Conservation (phyloP, 2,329 filamentous ascomycete genomes). For the Penicillium hesseltinei region DNA sequence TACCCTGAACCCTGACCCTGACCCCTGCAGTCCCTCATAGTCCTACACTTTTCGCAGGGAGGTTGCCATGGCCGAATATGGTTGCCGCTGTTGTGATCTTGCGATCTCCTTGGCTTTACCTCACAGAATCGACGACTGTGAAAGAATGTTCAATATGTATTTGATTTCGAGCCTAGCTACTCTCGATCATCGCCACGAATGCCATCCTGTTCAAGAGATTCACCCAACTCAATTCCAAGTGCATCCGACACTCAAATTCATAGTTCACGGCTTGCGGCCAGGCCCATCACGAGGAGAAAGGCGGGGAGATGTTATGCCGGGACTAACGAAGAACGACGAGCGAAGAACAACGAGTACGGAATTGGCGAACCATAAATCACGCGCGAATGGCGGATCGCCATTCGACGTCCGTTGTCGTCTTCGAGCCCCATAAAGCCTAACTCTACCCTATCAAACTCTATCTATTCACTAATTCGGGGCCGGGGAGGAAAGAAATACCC, state of each 20-base stretch:
- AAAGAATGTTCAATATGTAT: neutral
- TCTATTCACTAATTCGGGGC: neutral
- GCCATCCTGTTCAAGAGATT: neutral
- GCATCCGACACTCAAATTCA: neutral
- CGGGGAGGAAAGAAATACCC: neutral
- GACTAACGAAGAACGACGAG: no score
- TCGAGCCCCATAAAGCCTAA: neutral
- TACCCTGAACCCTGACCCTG: neutral
- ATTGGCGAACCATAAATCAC: neutral
- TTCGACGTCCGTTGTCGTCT: neutral
- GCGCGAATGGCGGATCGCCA: neutral
- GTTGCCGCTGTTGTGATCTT: neutral
- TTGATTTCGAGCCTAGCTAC: neutral
- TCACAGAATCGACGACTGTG: neutral
- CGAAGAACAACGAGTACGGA: neutral
- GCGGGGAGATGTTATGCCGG: neutral
- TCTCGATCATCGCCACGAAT: neutral
- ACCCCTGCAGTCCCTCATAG: neutral
- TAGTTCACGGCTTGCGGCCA: neutral
- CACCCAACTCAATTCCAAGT: neutral
- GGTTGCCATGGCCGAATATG: neutral
- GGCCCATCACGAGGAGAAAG: neutral
- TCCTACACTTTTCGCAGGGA: neutral
- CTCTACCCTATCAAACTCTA: neutral
- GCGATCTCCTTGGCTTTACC: neutral